Evolutionary conservation across 768 basidiomycete genomes (phyloP).

Genomic region (Tremella yokohamensis): DNA sequence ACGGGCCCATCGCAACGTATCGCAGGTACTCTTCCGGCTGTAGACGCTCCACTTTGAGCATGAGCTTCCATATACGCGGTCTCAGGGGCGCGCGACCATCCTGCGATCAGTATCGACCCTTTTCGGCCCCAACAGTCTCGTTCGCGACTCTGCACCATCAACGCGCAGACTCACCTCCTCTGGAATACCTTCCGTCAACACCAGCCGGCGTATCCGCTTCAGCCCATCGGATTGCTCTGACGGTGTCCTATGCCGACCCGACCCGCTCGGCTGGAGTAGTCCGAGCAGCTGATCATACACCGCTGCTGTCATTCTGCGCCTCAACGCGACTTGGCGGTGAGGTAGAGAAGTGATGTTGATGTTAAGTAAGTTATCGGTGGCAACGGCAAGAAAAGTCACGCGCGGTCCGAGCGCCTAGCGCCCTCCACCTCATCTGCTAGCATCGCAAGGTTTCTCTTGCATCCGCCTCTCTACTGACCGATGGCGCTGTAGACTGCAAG

Average conservation of each 20-base stretch:
- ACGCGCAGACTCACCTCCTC: conserved; percentile 58
- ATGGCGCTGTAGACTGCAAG: too few species aligned
- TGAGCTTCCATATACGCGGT: conserved; percentile 78
- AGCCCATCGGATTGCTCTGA: conserved; percentile 70
- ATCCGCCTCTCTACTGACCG: too few species aligned
- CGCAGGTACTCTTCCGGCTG: conserved; percentile 59
- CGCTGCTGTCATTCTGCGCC: too few species aligned
- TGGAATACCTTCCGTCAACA: conserved; percentile 86
- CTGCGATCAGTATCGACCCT: conserved; percentile 2
- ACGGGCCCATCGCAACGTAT: conserved; percentile 46
- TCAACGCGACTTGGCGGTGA: too few species aligned
- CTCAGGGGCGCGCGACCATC: conserved; percentile 28
- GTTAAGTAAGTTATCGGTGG: too few species aligned
- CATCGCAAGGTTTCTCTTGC: too few species aligned
- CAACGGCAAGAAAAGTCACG: too few species aligned
- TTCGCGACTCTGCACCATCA: too few species aligned
- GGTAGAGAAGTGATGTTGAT: too few species aligned
- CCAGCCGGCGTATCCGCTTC: conserved; percentile 80
- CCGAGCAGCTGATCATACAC: conserved; percentile 22
- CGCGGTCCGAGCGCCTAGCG: too few species aligned
- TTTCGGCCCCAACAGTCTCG: not conserved
- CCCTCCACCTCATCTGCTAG: too few species aligned
- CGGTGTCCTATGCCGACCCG: conserved; percentile 28
- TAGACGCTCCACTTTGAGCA: conserved; percentile 74
- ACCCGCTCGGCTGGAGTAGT: conserved; percentile 18